Base-by-base conservation (phyloP, 768 basidiomycete genomes). In the Mycena polygramma region DNA sequence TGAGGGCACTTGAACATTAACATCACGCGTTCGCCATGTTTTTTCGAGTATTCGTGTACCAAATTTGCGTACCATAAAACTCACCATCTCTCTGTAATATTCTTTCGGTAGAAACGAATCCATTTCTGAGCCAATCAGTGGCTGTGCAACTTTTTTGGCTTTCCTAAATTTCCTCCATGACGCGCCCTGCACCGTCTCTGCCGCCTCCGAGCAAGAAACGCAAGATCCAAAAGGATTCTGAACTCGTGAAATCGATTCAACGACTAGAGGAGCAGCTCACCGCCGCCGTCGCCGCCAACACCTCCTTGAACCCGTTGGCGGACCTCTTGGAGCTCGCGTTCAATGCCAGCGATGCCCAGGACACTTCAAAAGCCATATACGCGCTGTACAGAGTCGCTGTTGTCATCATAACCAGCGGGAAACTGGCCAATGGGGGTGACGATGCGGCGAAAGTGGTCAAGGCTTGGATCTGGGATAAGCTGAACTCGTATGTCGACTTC, bases 301-400 rank as follows among this genome's bases (percentile, higher is more conserved):
- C 83, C 17, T 94, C 95, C 22, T 84, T 98, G 51, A 98, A 98
- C 76, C 82, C 87, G 36, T 80, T 98, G 24, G 88, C 91, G 15
- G 93, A 95, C 78, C 89, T 98, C 10, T 78, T 95, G 62, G 82
- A 88, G 19, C 79, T 94, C 37, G 84, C 90, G 0, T 78, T 84
- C 37, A 78, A 81, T 20, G 78, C 85, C 2, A 74, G 82, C 49
- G 85, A 89, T 48, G 82, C 93, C 0, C 85, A 86, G 71, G 85
- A 88, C 36, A 87, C 90, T 17, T 92, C 84, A 20, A 95, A 93
- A 77, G 91, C 88, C 2, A 86, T 96, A 20, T 97, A 95, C 80
- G 91, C 95, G 0, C 79, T 93, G 7, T 96, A 97, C 78, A 83
- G 96, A 46, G 84, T 92, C 15, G 96, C 95, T 77, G 88, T 93